phyloP scores from a whole-genome alignment of 2,329 filamentous ascomycete species.

The Canariomyces notabilis region DNA sequence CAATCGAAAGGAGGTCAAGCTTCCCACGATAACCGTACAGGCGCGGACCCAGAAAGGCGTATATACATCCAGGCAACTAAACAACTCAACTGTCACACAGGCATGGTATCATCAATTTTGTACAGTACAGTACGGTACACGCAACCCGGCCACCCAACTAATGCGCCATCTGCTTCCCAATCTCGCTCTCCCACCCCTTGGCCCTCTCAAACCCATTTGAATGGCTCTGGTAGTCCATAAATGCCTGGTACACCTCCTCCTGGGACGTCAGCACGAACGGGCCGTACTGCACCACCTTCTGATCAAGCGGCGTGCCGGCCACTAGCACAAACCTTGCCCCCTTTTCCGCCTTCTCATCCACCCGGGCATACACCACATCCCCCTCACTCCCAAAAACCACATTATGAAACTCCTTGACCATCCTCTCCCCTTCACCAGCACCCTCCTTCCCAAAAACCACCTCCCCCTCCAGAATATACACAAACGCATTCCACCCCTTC shows the following conservation, averaged over 20 bases:
- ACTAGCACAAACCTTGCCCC: slow-evolving; percentile 62
- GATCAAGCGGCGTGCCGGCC: slow-evolving; percentile 73
- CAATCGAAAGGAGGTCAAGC: no score
- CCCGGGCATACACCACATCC: slow-evolving; percentile 67
- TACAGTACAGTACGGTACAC: background rate
- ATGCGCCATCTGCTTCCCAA: slow-evolving; percentile 68
- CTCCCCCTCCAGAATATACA: slow-evolving; percentile 74
- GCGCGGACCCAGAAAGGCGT: no score
- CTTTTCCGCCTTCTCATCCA: slow-evolving; percentile 59
- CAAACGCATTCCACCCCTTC: slow-evolving; percentile 81
- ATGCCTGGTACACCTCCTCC: slow-evolving; percentile 69
- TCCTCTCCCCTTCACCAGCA: slow-evolving; percentile 41
- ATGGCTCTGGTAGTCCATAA: slow-evolving; percentile 68
- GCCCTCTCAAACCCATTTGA: slow-evolving; percentile 78
- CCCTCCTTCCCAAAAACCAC: slow-evolving; percentile 55
- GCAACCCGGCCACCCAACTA: slow-evolving; percentile 18
- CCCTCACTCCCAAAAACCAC: slow-evolving; percentile 80
- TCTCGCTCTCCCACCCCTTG: slow-evolving; percentile 75
- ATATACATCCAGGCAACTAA: no score
- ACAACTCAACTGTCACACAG: no score
- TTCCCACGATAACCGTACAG: no score
- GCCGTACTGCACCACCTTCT: slow-evolving; percentile 77
- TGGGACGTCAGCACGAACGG: slow-evolving; percentile 74
- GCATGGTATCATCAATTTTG: background rate
- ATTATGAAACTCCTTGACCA: slow-evolving; percentile 72